Base-by-base conservation (phyloP, 306 rosid genomes). In the Alnus rubra region DNA sequence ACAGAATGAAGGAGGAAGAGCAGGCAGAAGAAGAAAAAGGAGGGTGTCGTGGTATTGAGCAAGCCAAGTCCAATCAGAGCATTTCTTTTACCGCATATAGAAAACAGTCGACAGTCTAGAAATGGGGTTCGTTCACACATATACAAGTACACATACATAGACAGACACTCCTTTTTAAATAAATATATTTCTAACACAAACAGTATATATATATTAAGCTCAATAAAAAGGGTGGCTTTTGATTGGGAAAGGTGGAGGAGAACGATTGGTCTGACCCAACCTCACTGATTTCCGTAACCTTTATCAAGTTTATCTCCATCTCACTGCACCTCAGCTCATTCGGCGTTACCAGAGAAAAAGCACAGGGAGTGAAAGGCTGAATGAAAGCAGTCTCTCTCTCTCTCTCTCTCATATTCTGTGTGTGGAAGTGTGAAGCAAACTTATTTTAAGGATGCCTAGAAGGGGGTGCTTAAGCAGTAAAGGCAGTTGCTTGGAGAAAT, bases 241-340 rank as follows among this genome's bases (percentile, higher is more conserved):
- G 86, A 88, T 85, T 74, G 89, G 82, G 79, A 86, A 81, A 83
- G 85, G 83, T 89, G 87, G 87, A 70, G 76, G 69, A 48, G 80
- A 71, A 77, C 67, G 44, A 86, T 87, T 84, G 87, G 88, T 42
- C 39, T 30, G 73, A 51, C 67, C 58, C 86, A 82, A 83, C 82
- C 65, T 80, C 78, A 60, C 79, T 52, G 87, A 88, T 88, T 82
- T 81, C 85, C 82, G 77, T 71, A 88, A 87, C 87, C 92, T 90
- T 90, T 87, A n/a, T n/a, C n/a, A n/a, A n/a, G n/a, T n/a, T n/a
- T n/a, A 93, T 91, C 98, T 76, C 71, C 58, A 74, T 62, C 69
- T 18, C 69, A 65, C 47, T 30, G 45, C 78, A 83, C 73, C 79
- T 73, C 79, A 80, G 74, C 74, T 83, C 71, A 71, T 79, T 81